These are phyloP conservation scores for Fragosphaeria purpurea DNA, from an alignment of 2,329 filamentous ascomycete genomes.

Conservation along the genomic window DNA sequence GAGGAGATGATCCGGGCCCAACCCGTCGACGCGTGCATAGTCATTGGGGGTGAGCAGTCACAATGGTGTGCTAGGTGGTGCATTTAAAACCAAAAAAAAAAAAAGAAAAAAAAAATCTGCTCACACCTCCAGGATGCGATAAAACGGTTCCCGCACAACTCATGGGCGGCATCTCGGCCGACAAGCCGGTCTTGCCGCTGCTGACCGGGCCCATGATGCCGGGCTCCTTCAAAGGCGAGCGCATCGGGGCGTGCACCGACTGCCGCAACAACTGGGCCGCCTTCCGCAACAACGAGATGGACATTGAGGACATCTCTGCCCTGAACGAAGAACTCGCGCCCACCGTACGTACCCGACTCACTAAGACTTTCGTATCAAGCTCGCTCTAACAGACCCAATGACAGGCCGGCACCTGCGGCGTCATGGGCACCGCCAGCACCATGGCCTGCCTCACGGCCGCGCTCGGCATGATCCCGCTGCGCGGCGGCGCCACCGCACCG, in stretches of 20 bases:
- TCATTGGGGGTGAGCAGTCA: constrained; percentile 48
- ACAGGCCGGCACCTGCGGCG: constrained; percentile 67
- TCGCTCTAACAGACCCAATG: no score
- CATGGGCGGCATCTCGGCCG: constrained; percentile 66
- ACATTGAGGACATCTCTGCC: constrained; percentile 60
- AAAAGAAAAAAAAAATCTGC: not conserved
- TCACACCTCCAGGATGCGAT: constrained; percentile 47
- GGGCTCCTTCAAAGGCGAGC: constrained; percentile 51
- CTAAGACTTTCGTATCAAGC: no score
- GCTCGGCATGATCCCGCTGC: constrained; percentile 67
- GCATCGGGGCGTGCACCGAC: constrained; percentile 65
- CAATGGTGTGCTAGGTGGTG: constrained; percentile 51
- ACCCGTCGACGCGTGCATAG: constrained; percentile 56
- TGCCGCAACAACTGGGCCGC: constrained; percentile 65
- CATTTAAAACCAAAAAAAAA: no score
- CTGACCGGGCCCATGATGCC: constrained; percentile 68
- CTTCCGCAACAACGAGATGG: constrained; percentile 54
- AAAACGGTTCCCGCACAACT: constrained; percentile 66
- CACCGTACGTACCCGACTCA: constrained; percentile 35
- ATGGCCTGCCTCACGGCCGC: constrained; percentile 79
- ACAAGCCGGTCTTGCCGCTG: constrained; percentile 59
- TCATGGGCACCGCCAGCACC: constrained; percentile 87
- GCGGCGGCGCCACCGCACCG: constrained; percentile 63
- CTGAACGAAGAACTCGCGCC: constrained; percentile 66
- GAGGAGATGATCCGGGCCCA: constrained; percentile 69